phyloP scores from a whole-genome alignment of 257 asterid species.

The Solanum okadae region DNA sequence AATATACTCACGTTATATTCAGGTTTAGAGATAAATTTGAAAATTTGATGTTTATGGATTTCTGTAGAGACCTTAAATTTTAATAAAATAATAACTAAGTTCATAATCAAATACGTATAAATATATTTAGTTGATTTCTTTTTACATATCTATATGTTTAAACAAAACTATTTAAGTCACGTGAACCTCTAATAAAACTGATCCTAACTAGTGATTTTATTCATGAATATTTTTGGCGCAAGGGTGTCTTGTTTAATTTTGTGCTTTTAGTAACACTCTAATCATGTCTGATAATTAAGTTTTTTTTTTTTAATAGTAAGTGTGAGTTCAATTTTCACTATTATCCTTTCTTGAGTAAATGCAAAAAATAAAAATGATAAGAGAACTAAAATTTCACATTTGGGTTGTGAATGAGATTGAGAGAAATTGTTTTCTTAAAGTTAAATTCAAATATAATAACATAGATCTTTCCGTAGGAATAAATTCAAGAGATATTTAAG shows the following conservation, averaged over 20 bases:
- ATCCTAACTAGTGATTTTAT: background rate
- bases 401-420: background rate
- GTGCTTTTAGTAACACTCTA: background rate
- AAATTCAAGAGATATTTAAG: background rate
- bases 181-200: background rate
- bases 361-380: background rate
- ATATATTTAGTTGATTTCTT: too few relatives aligned
- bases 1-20: background rate
- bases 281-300: background rate
- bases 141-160: background rate
- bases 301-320: background rate
- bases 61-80: background rate
- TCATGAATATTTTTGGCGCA: background rate
- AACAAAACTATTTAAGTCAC: background rate
- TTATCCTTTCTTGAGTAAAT: background rate
- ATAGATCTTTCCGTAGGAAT: slow-evolving; percentile 1
- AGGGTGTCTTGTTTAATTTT: background rate
- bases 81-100: background rate
- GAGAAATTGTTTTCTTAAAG: background rate
- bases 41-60: background rate
- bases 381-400: background rate
- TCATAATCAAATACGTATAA: background rate
- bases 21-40: background rate
- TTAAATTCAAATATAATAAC: background rate
- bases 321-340: background rate